Base-by-base conservation (phyloP, 345 rosid species). In the Eucalyptus pauciflora region DNA sequence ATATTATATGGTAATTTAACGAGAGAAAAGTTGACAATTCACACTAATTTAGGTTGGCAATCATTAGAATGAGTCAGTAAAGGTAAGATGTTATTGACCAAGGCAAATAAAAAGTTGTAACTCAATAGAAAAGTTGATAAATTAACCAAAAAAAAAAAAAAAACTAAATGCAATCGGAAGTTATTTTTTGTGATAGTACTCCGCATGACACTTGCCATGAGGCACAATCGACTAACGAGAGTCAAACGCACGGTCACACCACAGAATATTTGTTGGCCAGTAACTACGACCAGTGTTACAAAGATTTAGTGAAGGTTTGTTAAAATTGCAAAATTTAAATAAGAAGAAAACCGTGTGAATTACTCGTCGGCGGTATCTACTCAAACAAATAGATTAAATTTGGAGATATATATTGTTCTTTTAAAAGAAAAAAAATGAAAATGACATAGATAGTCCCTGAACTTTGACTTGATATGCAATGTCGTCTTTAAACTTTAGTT, bases 381-480 rank as follows among this genome's bases (percentile, higher is more conserved):
- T 14, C 18, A 8, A n/a, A 64, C 16, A 31, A 64, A 64, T 10
- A 22, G 25, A 54, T 8, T 4, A 20, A 54, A 20, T 22, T 13
- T 13, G 76, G 18, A 64, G 76, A 14, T 8, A 14, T n/a, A 7
- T 37, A 6, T 3, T 6, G 17, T 13, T 29, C 8, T 25, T n/a
- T 29, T 13, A 3, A 25, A 25, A 27, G 4, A 6, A 62, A 14
- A 0, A 0, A 13, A 1, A 7, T 4, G 1, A 4, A 22, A 56
- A 56, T 56, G 5, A 56, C 3, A 24, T 56, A 4, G 0, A 56
- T 20, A 24, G 5, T 56, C 5, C 2, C 0, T 54, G 1, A 56
- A 56, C 1, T 56, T 20, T 56, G 1, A 22, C 5, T 56, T 9
- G 1, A 22, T 22, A 22, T 22, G 6, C 1, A 22, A 2, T 20